Evolutionary conservation across 2,329 filamentous ascomycete genomes (phyloP).

Genomic region (Hawksworthiomyces lignivorus): DNA sequence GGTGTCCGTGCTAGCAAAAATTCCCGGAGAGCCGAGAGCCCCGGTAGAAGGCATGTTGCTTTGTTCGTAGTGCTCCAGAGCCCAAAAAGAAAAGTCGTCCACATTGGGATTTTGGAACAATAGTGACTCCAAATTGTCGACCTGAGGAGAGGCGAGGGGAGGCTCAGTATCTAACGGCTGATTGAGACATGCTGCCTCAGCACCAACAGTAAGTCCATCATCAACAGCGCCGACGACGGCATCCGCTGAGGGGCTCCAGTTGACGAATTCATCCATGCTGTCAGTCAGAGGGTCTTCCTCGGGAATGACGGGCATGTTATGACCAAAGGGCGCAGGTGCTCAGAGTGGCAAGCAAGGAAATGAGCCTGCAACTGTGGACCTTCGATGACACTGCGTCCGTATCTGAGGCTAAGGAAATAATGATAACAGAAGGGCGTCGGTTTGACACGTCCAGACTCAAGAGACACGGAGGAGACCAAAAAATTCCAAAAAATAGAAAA

Average conservation of each 20-base stretch:
- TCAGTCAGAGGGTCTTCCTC: slow-evolving; percentile 23
- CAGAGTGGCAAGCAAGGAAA: background rate
- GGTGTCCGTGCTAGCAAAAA: slow-evolving; percentile 11
- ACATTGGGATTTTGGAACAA: slow-evolving; percentile 48
- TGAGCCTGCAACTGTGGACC: background rate
- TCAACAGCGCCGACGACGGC: slow-evolving; percentile 10
- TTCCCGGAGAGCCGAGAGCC: slow-evolving; percentile 8
- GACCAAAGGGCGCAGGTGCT: slow-evolving; percentile 6
- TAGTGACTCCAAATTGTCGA: slow-evolving; percentile 31
- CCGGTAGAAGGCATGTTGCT: slow-evolving; percentile 24
- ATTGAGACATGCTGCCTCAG: slow-evolving; percentile 15
- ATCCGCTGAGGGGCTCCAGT: slow-evolving; percentile 41
- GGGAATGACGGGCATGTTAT: slow-evolving; percentile 10
- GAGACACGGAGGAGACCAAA: too few species aligned
- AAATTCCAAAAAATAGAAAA: background rate
- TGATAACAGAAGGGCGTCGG: background rate
- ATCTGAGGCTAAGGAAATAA: background rate
- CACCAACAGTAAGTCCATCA: slow-evolving; percentile 16
- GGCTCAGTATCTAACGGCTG: slow-evolving; percentile 15
- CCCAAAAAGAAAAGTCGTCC: slow-evolving; percentile 53
- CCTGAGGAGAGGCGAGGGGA: slow-evolving; percentile 4
- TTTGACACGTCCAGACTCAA: too few species aligned
- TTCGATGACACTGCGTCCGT: background rate
- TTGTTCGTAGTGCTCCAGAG: slow-evolving; percentile 47
- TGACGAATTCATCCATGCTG: slow-evolving; percentile 53